A percentile compares a stretch with the other conserved stretches of the same genome.
Conservation (phyloP, 805 yeast genomes). For the Candida vaughaniae region DNA sequence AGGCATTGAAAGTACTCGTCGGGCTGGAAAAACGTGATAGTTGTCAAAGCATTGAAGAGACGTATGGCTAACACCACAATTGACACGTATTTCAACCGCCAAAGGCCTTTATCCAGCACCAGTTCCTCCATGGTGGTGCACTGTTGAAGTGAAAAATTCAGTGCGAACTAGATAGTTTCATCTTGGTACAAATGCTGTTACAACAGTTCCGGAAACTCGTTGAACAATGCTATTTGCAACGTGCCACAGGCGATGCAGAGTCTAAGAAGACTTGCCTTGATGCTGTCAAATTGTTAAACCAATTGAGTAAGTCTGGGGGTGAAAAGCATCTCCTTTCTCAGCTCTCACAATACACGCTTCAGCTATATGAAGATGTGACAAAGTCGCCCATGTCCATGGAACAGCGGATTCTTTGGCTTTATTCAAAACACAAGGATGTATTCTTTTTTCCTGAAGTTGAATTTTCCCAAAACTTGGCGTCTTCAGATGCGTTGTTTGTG, state of each 20-base stretch:
- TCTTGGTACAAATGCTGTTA: too few relatives aligned
- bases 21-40: slow-evolving; percentile 85
- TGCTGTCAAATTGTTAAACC: slow-evolving; percentile 25
- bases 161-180: too few relatives aligned
- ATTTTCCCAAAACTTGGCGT: slow-evolving; percentile 14
- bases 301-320: slow-evolving; percentile 10
- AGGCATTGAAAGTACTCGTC: slow-evolving; percentile 93
- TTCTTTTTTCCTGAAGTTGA: slow-evolving; percentile 20
- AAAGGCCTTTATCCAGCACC: too few relatives aligned
- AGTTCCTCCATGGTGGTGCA: too few relatives aligned
- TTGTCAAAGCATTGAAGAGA: slow-evolving; percentile 59
- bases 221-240: slow-evolving; percentile 16
- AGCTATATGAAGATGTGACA: slow-evolving; percentile 19
- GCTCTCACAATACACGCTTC: slow-evolving; percentile 21
- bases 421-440: slow-evolving; percentile 17
- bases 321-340: slow-evolving; percentile 4
- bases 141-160: too few relatives aligned
- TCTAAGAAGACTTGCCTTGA: slow-evolving; percentile 21
- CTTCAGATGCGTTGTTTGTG: slow-evolving; percentile 6
- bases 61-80: slow-evolving; percentile 6
- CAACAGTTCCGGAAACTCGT: slow-evolving; percentile 7
- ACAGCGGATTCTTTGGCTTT: slow-evolving; percentile 27
- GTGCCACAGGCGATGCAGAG: slow-evolving; percentile 15
- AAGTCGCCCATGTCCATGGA: slow-evolving; percentile 5
- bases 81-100: neutral